phyloP scores from a whole-genome alignment of 306 rosid species.

The Abrus pulchellus region DNA sequence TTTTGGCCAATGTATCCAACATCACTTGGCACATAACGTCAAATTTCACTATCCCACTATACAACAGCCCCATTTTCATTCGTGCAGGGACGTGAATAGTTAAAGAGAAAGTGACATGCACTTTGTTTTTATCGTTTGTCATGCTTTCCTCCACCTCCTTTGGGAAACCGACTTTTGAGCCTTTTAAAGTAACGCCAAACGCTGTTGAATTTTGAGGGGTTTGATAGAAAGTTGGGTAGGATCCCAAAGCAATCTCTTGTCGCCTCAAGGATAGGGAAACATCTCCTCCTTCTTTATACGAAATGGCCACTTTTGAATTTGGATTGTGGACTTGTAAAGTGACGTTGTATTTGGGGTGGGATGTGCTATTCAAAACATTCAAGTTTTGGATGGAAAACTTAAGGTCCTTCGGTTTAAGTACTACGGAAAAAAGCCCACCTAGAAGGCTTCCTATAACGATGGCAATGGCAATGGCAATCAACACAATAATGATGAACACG shows the following conservation, averaged over 20 bases:
- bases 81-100: conserved; percentile 44
- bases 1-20: conserved; percentile 58
- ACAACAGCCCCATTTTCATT: conserved; percentile 45
- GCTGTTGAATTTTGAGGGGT: conserved; percentile 1
- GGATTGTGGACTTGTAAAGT: conserved; percentile 48
- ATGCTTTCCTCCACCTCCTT: conserved; percentile 52
- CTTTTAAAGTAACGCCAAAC: conserved; percentile 36
- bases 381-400: conserved; percentile 46
- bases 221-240: conserved; percentile 53
- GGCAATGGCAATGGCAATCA: conserved; percentile 30
- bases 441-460: conserved; percentile 32
- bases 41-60: conserved; percentile 41
- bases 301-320: conserved; percentile 44
- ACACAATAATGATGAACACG: conserved; percentile 7
- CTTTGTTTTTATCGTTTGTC: not conserved
- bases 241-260: conserved; percentile 47
- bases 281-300: conserved; percentile 53
- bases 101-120: conserved; percentile 42
- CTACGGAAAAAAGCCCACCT: conserved; percentile 33
- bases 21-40: conserved; percentile 51
- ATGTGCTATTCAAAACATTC: not conserved
- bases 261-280: conserved; percentile 52
- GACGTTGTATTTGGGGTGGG: conserved; percentile 37
- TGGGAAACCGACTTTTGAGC: conserved; percentile 41
- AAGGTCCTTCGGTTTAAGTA: conserved; percentile 50